These are phyloP conservation scores for Phytopythium mirpurense DNA, from an alignment of 352 stramenopile genomes.

Conservation along the genomic window DNA sequence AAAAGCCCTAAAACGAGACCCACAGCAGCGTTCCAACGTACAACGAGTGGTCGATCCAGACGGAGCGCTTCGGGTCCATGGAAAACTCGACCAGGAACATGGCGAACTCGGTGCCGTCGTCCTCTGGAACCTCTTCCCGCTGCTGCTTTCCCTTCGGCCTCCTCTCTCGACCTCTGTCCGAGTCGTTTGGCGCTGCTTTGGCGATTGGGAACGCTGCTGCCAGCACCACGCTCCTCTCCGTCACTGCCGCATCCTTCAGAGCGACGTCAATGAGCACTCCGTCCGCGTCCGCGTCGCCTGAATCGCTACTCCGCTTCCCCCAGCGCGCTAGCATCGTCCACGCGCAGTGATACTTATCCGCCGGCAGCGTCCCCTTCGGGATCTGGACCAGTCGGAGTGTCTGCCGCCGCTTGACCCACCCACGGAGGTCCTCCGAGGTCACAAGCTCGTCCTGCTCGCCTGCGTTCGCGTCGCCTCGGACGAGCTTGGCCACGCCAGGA, in stretches of 20 bases:
- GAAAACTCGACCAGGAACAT: conserved; percentile 72
- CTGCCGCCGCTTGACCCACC: conserved; percentile 46
- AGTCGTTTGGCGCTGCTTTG: background rate
- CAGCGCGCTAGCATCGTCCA: conserved; percentile 28
- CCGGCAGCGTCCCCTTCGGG: background rate
- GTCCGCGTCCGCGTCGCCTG: background rate
- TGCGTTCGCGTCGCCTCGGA: conserved; percentile 4
- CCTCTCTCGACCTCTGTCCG: background rate
- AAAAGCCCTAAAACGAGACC: too few species aligned
- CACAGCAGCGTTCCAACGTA: conserved; percentile 17
- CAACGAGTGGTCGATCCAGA: conserved; percentile 69
- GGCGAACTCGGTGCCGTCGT: conserved; percentile 38
- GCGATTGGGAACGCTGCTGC: background rate
- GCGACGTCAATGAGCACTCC: conserved; percentile 4
- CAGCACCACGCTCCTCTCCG: conserved; percentile 1
- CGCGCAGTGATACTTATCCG: conserved; percentile 13
- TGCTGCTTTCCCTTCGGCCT: conserved; percentile 10
- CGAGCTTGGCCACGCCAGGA: conserved; percentile 30
- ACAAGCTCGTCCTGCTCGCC: conserved; percentile 25
- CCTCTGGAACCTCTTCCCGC: conserved; percentile 10
- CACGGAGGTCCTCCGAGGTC: conserved; percentile 44
- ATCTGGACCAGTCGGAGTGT: conserved; percentile 31
- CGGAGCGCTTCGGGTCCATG: conserved; percentile 45
- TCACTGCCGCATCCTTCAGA: background rate
- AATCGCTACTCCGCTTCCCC: conserved; percentile 9